These are phyloP conservation scores for Botrytis pseudocinerea DNA, from an alignment of 2,329 filamentous ascomycete species.

Conservation along the genomic window DNA sequence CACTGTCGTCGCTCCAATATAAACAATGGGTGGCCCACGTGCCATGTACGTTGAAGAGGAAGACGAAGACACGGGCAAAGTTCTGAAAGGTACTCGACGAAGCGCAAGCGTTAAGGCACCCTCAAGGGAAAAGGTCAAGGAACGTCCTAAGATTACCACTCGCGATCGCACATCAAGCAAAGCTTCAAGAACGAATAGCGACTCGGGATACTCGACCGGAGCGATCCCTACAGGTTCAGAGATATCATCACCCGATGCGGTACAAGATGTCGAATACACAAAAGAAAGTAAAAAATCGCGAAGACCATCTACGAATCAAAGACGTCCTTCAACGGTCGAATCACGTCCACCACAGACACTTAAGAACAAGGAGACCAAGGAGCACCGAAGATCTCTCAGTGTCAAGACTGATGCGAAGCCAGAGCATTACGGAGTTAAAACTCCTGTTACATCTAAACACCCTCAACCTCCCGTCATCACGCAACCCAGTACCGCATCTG, in stretches of 20 bases:
- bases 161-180: conserved; percentile 20
- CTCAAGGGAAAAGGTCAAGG: conserved; percentile 28
- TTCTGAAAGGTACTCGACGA: conserved; percentile 32
- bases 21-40: conserved; percentile 28
- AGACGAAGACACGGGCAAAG: conserved; percentile 33
- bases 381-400: conserved; percentile 18
- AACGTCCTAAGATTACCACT: conserved; percentile 17
- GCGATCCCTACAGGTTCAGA: conserved; percentile 18
- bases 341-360: conserved; percentile 15
- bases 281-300: conserved; percentile 17
- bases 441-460: neutral
- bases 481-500: conserved; percentile 2
- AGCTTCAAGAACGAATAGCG: conserved; percentile 21
- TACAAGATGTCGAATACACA: conserved; percentile 7
- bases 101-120: conserved; percentile 29
- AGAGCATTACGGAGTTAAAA: conserved; percentile 18
- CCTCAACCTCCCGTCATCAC: conserved; percentile 18
- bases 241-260: conserved; percentile 15
- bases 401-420: conserved; percentile 17
- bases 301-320: conserved; percentile 5
- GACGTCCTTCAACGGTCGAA: conserved; percentile 10
- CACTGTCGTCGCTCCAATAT: conserved; percentile 20
- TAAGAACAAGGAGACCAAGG: conserved; percentile 14
- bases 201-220: conserved; percentile 25
- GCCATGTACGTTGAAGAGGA: conserved; percentile 37